These are phyloP conservation scores for Posidonia oceanica DNA, from an alignment of 116 monocot species.

Conservation along the genomic window DNA sequence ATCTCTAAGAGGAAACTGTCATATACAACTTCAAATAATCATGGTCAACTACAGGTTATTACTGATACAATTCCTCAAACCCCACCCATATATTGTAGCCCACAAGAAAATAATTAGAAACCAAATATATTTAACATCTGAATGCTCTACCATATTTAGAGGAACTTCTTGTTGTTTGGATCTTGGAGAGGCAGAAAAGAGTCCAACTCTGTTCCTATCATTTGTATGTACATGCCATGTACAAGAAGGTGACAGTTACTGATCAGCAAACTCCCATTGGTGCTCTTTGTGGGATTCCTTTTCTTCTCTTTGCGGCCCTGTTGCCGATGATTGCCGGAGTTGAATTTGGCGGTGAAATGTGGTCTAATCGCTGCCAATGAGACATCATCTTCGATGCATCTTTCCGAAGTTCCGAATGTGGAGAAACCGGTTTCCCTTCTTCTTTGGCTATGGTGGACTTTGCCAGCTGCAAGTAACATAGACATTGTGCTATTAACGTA, in stretches of 20 bases:
- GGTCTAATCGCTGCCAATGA: neutral
- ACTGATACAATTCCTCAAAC: neutral
- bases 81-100: neutral
- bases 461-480: constrained; percentile 3
- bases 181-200: too few species aligned
- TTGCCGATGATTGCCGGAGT: neutral
- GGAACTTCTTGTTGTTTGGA: too few species aligned
- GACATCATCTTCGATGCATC: neutral
- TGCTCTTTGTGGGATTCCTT: constrained; percentile 25
- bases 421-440: neutral
- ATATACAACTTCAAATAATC: neutral
- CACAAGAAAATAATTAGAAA: neutral
- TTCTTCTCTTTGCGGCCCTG: constrained; percentile 17
- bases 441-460: neutral
- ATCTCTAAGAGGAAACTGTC: neutral
- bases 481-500: neutral
- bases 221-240: neutral
- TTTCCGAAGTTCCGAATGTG: neutral
- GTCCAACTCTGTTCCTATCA: too few species aligned
- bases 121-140: too few species aligned
- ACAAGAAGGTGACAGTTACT: neutral
- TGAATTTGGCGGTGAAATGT: constrained; percentile 1
- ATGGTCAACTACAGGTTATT: neutral
- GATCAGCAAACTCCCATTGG: constrained; percentile 23
- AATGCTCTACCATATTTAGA: too few species aligned